phyloP scores from a whole-genome alignment of 768 basidiomycete species.

The Psilocybe cubensis region DNA sequence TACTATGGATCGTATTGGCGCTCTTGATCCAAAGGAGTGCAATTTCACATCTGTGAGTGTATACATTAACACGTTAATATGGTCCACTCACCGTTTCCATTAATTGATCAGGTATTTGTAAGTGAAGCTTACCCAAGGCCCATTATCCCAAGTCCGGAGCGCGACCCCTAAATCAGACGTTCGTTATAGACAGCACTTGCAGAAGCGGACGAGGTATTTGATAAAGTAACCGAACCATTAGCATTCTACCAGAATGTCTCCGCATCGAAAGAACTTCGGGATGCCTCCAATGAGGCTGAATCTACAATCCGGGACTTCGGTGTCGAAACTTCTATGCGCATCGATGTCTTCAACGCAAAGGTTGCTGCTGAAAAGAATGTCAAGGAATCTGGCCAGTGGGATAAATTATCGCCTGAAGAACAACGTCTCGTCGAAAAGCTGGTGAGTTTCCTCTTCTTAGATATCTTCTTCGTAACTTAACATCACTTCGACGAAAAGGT shows the following conservation, averaged over 20 bases:
- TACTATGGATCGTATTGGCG: slow-evolving; percentile 61
- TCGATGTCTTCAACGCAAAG: slow-evolving; percentile 80
- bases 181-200: slow-evolving; percentile 58
- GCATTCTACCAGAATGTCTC: slow-evolving; percentile 86
- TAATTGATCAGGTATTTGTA: slow-evolving; percentile 65
- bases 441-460: slow-evolving; percentile 31
- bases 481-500: slow-evolving; percentile 41
- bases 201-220: slow-evolving; percentile 57
- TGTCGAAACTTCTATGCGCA: slow-evolving; percentile 80
- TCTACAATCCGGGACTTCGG: slow-evolving; percentile 68
- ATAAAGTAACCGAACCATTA: slow-evolving; percentile 58
- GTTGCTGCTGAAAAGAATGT: slow-evolving; percentile 70
- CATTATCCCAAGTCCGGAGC: slow-evolving; percentile 16
- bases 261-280: slow-evolving; percentile 72
- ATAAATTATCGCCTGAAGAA: slow-evolving; percentile 66
- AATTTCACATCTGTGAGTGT: slow-evolving; percentile 67
- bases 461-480: neutral
- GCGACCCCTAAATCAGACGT: slow-evolving; percentile 3
- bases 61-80: neutral
- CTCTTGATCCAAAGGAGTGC: slow-evolving; percentile 57
- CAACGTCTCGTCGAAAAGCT: slow-evolving; percentile 81
- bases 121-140: slow-evolving; percentile 32
- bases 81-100: slow-evolving; percentile 9
- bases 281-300: slow-evolving; percentile 79
- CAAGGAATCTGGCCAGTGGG: slow-evolving; percentile 62